Percentiles rank a stretch among this genome's conserved stretches.
Conservation (phyloP, 1,139 yeast species). For the Wickerhamomyces sp. region DNA sequence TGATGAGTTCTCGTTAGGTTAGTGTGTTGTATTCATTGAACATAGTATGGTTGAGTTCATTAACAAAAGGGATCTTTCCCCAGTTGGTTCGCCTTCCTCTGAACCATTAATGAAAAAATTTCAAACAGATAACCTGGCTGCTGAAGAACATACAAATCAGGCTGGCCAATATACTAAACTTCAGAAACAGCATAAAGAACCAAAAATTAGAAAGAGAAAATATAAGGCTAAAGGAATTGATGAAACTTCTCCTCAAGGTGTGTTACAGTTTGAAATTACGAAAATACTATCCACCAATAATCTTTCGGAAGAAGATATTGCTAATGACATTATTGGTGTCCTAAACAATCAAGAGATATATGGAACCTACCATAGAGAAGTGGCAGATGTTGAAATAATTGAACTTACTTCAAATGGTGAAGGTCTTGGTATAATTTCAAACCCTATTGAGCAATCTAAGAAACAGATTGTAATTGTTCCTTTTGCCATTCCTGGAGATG, state of each 20-base stretch:
- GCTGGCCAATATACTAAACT: background rate
- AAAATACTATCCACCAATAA: conserved; percentile 44
- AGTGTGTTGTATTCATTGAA: too few species aligned
- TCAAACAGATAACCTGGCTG: background rate
- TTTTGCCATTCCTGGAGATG: conserved; percentile 84
- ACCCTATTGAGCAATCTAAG: conserved; percentile 44
- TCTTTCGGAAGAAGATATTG: conserved; percentile 43
- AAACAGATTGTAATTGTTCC: conserved; percentile 64
- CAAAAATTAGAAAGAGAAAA: conserved; percentile 37
- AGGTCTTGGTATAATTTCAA: conserved; percentile 59
- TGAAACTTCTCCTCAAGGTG: conserved; percentile 78
- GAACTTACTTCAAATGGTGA: conserved; percentile 75
- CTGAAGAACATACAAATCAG: background rate
- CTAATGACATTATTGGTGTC: conserved; percentile 61
- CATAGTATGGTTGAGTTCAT: conserved; percentile 7
- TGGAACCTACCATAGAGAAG: conserved; percentile 52
- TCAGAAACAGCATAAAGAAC: conserved; percentile 22
- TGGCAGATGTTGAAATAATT: conserved; percentile 52
- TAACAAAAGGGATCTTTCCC: conserved; percentile 18
- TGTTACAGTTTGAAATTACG: conserved; percentile 68
- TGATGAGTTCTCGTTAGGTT: conserved; percentile 10
- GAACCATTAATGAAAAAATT: conserved; percentile 8
- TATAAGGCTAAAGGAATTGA: conserved; percentile 63
- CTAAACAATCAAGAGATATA: conserved; percentile 54
- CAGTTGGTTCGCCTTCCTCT: conserved; percentile 10